Base-by-base conservation (phyloP, 306 rosid genomes). In the Corylus heterophylla region DNA sequence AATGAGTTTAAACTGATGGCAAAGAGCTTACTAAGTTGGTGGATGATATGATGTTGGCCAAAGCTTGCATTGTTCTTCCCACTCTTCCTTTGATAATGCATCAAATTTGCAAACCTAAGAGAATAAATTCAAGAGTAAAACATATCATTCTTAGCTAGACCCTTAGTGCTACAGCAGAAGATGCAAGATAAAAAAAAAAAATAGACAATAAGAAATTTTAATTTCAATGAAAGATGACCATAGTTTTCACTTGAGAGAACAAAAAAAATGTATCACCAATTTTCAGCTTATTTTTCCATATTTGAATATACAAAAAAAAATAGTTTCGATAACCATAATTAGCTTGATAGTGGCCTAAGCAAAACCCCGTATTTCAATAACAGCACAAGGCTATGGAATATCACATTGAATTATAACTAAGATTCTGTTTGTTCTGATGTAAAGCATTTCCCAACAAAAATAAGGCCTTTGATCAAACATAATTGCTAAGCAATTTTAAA, bases 1-100 rank as follows among this genome's bases (percentile, higher is more conserved):
- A 61, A 71, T 4, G 73, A 56, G 69, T 69, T 66, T 61, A 62
- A 31, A 80, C 78, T 51, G 45, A 70, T 4, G 20, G 69, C 20
- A 74, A 54, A 61, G 73, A 76, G 76, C 92, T 74, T 85, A 95
- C 98, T 88, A 92, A 67, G 96, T 88, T 81, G 90, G 94, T 27
- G 98, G 98, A 78, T 95, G 98, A 91, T 82, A 92, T n/a, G 98
- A 92, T 10, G 98, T 95, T 75, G 98, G 98, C 98, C 98, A 95
- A 72, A 91, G 63, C 83, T 95, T 95, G 90, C 97, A 92, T 66
- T 95, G 98, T 80, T 92, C 98, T 83, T 90, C 97, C 98, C 98
- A 95, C 85, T 92, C 97, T 84, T 91, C 97, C 86, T 95, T 95
- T 50, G 98, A 89, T 35, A 80, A 84, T 74, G 98, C 94, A 18